phyloP scores from a whole-genome alignment of 148 eudicot genomes.

The Fallopia convolvulus region DNA sequence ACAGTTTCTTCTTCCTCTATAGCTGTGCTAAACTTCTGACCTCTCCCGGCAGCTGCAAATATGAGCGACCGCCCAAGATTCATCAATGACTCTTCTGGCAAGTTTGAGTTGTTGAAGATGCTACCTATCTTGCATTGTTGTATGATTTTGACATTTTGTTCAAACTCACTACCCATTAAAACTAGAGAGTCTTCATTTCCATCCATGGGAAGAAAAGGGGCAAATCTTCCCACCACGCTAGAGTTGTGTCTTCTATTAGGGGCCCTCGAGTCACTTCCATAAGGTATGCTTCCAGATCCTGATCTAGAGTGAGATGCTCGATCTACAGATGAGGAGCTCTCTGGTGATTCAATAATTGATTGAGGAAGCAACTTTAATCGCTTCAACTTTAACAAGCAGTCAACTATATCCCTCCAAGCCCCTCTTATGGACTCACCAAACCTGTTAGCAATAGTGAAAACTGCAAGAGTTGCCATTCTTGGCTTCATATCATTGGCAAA shows the following conservation, averaged over 20 bases:
- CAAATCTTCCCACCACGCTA: constrained; percentile 41
- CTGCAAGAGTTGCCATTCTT: constrained; percentile 83
- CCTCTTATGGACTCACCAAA: constrained; percentile 72
- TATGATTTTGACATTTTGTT: constrained; percentile 73
- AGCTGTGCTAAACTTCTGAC: constrained; percentile 86
- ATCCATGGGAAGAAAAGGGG: constrained; percentile 62
- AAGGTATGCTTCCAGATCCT: constrained; percentile 24
- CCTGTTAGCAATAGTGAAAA: constrained; percentile 72
- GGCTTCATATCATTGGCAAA: constrained; percentile 87
- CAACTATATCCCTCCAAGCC: constrained; percentile 88
- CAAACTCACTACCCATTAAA: constrained; percentile 78
- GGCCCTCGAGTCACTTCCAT: constrained; percentile 20
- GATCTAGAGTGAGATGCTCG: constrained; percentile 22
- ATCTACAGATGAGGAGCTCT: constrained; percentile 22
- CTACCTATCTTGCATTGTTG: constrained; percentile 69
- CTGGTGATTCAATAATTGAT: constrained; percentile 40
- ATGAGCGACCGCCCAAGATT: constrained; percentile 80
- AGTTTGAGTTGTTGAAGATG: constrained; percentile 55
- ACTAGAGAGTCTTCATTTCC: constrained; percentile 66
- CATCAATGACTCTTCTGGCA: constrained; percentile 54
- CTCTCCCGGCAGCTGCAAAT: constrained; percentile 88
- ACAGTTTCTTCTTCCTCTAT: constrained; percentile 91
- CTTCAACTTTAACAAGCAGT: constrained; percentile 78
- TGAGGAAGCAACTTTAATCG: constrained; percentile 78
- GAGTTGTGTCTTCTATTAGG: constrained; percentile 21